Conservation (phyloP, 1,139 yeast genomes). For the Debaryomycetaceae sp. region DNA sequence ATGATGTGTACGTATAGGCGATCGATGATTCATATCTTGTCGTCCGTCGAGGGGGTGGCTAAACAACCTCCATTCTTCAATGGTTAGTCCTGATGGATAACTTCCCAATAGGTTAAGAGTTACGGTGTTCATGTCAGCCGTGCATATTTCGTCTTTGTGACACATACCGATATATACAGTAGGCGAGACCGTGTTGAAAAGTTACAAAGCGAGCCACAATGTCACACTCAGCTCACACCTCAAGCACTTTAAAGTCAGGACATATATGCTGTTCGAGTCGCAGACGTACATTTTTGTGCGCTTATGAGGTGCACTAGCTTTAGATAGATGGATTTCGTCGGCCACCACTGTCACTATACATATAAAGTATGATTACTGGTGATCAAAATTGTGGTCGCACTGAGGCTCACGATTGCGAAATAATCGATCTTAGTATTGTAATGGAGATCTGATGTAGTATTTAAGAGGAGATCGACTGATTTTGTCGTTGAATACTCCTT, state of each 20-base stretch:
- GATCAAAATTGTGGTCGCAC: neutral
- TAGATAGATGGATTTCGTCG: neutral
- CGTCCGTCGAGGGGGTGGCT: too few relatives aligned
- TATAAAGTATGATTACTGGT: neutral
- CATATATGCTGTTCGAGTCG: neutral
- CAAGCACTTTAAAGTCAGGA: neutral
- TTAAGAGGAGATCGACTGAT: neutral
- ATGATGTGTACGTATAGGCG: too few relatives aligned
- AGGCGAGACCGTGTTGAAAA: too few relatives aligned
- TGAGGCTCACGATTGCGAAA: neutral
- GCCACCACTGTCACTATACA: too few relatives aligned
- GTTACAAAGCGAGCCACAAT: neutral
- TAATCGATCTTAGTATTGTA: neutral
- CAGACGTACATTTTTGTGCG: neutral
- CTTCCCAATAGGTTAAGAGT: too few relatives aligned
- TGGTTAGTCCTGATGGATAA: too few relatives aligned
- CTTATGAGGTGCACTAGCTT: neutral
- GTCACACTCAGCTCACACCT: neutral
- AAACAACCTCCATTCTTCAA: too few relatives aligned
- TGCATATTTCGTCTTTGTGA: too few relatives aligned
- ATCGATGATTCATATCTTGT: too few relatives aligned
- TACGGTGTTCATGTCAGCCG: too few relatives aligned
- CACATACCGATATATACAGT: too few relatives aligned
- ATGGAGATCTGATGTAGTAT: neutral
- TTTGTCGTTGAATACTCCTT: neutral